phyloP scores from a whole-genome alignment of 2,329 filamentous ascomycete species.

The Thielaviopsis punctulata region DNA sequence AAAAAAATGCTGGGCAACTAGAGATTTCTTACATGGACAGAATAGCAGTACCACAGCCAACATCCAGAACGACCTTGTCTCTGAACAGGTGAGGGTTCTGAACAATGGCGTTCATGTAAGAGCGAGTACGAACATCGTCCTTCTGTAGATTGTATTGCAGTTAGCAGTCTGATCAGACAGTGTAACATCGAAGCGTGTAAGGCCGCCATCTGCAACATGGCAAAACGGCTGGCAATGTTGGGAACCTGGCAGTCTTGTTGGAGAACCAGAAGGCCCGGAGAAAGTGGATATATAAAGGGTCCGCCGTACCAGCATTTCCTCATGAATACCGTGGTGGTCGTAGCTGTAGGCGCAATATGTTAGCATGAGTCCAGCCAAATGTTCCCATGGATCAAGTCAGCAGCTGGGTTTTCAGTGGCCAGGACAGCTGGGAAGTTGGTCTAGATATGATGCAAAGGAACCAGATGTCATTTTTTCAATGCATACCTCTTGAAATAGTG shows the following conservation, averaged over 20 bases:
- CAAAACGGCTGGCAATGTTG: too few relatives aligned
- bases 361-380: constrained; percentile 10
- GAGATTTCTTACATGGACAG: constrained; percentile 65
- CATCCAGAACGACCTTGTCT: constrained; percentile 71
- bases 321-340: constrained; percentile 98
- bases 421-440: neutral
- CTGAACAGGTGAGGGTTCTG: constrained; percentile 94
- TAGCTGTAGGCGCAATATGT: constrained; percentile 41
- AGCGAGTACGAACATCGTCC: constrained; percentile 92
- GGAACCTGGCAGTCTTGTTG: neutral
- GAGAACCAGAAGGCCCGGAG: too few relatives aligned
- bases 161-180: constrained; percentile 15
- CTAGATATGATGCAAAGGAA: neutral
- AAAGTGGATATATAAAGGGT: neutral
- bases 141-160: constrained; percentile 40
- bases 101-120: constrained; percentile 93
- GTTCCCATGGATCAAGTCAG: neutral
- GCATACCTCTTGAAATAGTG: constrained; percentile 95
- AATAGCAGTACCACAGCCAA: constrained; percentile 93
- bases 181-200: neutral
- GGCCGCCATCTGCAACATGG: neutral
- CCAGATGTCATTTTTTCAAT: neutral
- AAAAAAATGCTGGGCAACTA: constrained; percentile 10
- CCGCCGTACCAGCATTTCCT: constrained; percentile 82
- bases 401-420: neutral